phyloP scores from a whole-genome alignment of 2,329 filamentous ascomycete species.

The Seiridium cupressi region DNA sequence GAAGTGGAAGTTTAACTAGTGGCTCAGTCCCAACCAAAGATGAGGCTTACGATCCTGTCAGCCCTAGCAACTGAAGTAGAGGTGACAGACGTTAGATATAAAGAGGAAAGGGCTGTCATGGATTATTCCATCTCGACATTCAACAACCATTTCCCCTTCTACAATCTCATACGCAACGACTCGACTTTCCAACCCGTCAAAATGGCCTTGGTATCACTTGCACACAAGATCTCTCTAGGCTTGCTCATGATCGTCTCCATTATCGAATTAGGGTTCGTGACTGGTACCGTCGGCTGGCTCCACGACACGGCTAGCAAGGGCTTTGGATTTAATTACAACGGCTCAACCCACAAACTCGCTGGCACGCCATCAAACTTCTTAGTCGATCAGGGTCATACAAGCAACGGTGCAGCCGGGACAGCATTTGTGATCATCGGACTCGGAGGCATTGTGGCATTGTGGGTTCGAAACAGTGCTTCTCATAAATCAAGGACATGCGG shows the following conservation, averaged over 20 bases:
- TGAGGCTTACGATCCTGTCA: too few relatives aligned
- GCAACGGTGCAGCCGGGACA: conserved; percentile 38
- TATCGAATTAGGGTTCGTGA: conserved; percentile 37
- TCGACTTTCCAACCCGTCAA: not conserved
- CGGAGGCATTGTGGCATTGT: conserved; percentile 29
- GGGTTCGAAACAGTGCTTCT: conserved; percentile 21
- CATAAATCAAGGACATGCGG: conserved; percentile 10
- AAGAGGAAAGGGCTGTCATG: too few relatives aligned
- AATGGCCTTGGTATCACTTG: conserved; percentile 6
- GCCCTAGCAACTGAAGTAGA: too few relatives aligned
- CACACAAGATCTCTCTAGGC: conserved; percentile 23
- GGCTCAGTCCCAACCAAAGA: too few relatives aligned
- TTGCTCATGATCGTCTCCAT: conserved; percentile 34
- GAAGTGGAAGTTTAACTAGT: too few relatives aligned
- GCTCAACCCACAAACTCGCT: conserved; percentile 21
- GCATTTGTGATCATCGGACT: conserved; percentile 32
- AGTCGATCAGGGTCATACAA: conserved; percentile 38
- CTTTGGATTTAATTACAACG: conserved; percentile 22
- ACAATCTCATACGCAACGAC: too few relatives aligned
- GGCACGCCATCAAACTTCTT: conserved; percentile 31
- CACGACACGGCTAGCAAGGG: conserved; percentile 26
- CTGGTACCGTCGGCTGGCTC: conserved; percentile 36
- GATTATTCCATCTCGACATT: too few relatives aligned
- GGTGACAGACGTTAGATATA: too few relatives aligned
- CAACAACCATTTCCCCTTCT: too few relatives aligned